These are phyloP conservation scores for Cytospora mali DNA, from an alignment of 2,329 filamentous ascomycete species.

Conservation along the genomic window DNA sequence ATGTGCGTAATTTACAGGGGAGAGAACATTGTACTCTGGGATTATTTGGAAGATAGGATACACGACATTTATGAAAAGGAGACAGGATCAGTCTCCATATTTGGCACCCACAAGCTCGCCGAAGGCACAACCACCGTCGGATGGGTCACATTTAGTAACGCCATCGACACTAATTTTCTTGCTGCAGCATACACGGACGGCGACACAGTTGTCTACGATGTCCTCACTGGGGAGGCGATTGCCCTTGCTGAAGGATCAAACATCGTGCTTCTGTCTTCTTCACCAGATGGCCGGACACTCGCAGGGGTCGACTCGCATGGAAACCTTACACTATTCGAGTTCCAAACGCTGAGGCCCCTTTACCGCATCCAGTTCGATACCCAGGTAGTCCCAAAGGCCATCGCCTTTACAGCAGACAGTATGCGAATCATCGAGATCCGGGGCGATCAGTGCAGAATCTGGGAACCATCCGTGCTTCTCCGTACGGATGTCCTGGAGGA, in stretches of 20 bases:
- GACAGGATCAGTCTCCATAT: constrained; percentile 27
- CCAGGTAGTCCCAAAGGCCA: constrained; percentile 2
- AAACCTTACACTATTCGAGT: constrained; percentile 36
- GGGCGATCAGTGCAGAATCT: constrained; percentile 31
- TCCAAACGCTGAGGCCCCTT: constrained; percentile 30
- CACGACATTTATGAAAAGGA: constrained; percentile 34
- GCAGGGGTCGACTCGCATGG: constrained; percentile 33
- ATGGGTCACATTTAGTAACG: constrained; percentile 32
- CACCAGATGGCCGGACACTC: constrained; percentile 36
- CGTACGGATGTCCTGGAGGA: constrained; percentile 27
- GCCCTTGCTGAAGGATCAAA: constrained; percentile 20
- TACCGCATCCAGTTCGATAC: constrained; percentile 29
- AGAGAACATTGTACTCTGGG: constrained; percentile 34
- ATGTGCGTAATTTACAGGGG: constrained; percentile 36
- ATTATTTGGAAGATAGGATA: constrained; percentile 28
- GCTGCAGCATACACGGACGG: constrained; percentile 36
- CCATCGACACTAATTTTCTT: constrained; percentile 29
- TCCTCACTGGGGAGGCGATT: constrained; percentile 21
- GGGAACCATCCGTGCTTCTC: constrained; percentile 33
- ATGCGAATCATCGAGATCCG: constrained; percentile 33
- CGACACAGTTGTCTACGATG: constrained; percentile 35
- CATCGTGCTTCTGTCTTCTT: constrained; percentile 32
- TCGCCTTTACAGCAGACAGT: constrained; percentile 31
- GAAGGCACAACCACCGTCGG: constrained; percentile 26
- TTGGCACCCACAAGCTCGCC: constrained; percentile 17